Conservation (phyloP, 768 basidiomycete species). For the Russula vinacea region DNA sequence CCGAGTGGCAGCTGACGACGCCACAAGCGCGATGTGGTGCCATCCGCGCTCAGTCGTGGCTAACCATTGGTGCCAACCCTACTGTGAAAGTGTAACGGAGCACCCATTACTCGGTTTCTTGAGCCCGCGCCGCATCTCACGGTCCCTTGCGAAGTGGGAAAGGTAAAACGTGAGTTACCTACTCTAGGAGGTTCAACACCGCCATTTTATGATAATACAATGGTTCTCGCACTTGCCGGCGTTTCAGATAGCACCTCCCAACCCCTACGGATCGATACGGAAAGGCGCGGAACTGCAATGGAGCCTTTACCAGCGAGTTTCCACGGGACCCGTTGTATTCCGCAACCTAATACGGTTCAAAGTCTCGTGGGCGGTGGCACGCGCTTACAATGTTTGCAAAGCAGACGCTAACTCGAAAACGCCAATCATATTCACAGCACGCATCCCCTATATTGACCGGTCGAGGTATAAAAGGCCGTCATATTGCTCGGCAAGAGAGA, state of each 20-base stretch:
- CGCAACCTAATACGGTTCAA: conserved; percentile 16
- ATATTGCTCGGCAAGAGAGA: not conserved
- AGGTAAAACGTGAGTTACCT: not conserved
- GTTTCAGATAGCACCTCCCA: conserved; percentile 7
- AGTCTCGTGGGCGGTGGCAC: conserved; percentile 4
- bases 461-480: conserved; percentile 22
- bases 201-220: not conserved
- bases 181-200: conserved; percentile 1
- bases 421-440: conserved; percentile 4
- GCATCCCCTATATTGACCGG: not conserved
- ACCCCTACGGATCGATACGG: conserved; percentile 25
- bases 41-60: conserved; percentile 10
- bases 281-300: conserved; percentile 15
- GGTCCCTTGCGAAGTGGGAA: conserved; percentile 6
- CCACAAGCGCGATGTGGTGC: conserved; percentile 25
- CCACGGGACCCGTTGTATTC: conserved; percentile 14
- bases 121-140: conserved; percentile 5
- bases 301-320: conserved; percentile 7
- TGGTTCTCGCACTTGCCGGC: not conserved
- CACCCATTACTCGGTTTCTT: conserved; percentile 5
- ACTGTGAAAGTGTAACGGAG: not conserved
- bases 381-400: conserved; percentile 6
- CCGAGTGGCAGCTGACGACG: conserved; percentile 25
- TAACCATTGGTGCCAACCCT: conserved; percentile 2
- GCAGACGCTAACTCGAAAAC: conserved; percentile 19